These are phyloP conservation scores for Dipteronia dyeriana DNA, from an alignment of 345 rosid genomes.

Conservation along the genomic window DNA sequence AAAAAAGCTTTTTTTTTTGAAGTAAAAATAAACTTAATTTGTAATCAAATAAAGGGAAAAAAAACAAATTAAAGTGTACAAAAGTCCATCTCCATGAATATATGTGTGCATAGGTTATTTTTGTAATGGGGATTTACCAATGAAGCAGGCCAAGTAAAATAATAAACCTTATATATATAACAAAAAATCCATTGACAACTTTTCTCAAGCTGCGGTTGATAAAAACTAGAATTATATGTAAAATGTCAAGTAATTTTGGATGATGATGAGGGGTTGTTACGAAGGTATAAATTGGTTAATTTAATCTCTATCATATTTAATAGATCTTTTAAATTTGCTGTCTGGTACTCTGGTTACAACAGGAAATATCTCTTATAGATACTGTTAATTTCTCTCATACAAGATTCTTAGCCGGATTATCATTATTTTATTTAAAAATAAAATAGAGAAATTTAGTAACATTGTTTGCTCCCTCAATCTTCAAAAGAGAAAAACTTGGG, in stretches of 20 bases:
- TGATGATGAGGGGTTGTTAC: neutral
- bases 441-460: no score
- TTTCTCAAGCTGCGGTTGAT: neutral
- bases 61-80: no score
- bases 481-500: no score
- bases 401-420: no score
- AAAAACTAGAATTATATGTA: neutral
- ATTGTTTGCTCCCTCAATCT: no score
- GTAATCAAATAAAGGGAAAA: no score
- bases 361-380: neutral
- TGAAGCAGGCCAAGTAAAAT: conserved; percentile 18
- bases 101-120: neutral
- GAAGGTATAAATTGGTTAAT: neutral
- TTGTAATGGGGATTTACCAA: conserved; percentile 16
- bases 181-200: neutral
- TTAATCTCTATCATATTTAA: neutral
- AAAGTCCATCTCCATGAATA: no score
- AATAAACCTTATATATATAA: neutral
- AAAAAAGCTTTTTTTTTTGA: no score
- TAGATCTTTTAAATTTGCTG: neutral
- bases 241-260: neutral
- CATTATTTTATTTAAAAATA: no score
- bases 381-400: no score
- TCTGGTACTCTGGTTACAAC: neutral
- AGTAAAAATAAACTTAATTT: no score